Base-by-base conservation (phyloP, 495 filamentous ascomycete genomes). In the Penicillium taxi region DNA sequence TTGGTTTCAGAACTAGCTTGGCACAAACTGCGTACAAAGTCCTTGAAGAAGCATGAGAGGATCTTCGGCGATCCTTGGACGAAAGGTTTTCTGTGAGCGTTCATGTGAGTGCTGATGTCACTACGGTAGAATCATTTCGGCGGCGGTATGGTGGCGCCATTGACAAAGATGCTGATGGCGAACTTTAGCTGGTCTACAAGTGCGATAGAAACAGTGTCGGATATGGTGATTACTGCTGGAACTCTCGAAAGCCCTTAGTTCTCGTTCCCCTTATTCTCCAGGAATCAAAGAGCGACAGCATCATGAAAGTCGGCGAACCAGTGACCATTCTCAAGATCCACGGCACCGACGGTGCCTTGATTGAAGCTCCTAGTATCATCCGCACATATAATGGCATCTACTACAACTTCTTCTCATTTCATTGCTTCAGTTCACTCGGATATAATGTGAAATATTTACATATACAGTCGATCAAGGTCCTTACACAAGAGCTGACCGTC, bases 251-350 rank as follows among this genome's bases (percentile, higher is more conserved):
- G 5, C 69, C 72, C 1, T 43, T 61, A 6, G 45, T 59, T 1
- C 27, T 64, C 1, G 77, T 74, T 16, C 76, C 75, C 0, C 70
- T 81, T 29, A 63, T 80, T 53, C 59, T 80, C 7, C 77, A 80
- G 45, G 52, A 73, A 42, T 54, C 80, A 9, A 36, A 55, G n/a
- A 46, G 33, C 0, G 70, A 81, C 49, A 78, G 76, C 2, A 48
- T 69, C 17, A 75, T 68, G 5, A 49, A 48, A 17, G 44, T 69
- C 2, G 75, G 73, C 26, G 56, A 61, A 11, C 49, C 72, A 1
- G 60, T 69, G 26, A 40, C 63, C 37, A 63, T 82, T 14, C 57
- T 81, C 24, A 64, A 73, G 38, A 68, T 74, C 23, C 57, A 48
- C n/a, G 50, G 63, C n/a, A 47, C 45, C 11, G 78, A 80, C 43